Evolutionary conservation across 2,329 filamentous ascomycete species (phyloP).

Genomic region (Aspergillus piperis): DNA sequence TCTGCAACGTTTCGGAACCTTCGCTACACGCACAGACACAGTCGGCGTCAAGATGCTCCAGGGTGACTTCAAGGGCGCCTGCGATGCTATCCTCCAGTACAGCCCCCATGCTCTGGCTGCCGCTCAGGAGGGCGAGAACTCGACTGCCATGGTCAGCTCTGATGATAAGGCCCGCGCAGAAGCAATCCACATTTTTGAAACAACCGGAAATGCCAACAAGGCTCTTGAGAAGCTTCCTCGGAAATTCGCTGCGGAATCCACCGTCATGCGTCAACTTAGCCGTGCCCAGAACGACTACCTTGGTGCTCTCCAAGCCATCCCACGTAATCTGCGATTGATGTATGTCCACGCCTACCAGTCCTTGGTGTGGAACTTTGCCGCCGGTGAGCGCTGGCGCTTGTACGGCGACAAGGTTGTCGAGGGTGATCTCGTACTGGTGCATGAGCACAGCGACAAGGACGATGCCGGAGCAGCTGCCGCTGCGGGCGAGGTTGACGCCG

Average conservation of each 20-base stretch:
- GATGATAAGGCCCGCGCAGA: constrained; percentile 80
- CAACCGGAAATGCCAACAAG: constrained; percentile 57
- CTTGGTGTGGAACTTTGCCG: constrained; percentile 86
- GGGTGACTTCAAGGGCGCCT: constrained; percentile 76
- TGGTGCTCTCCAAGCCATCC: constrained; percentile 78
- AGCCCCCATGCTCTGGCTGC: constrained; percentile 63
- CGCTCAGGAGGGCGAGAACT: constrained; percentile 49
- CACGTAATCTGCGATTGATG: constrained; percentile 82
- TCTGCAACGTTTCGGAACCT: constrained; percentile 93
- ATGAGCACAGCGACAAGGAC: constrained; percentile 57
- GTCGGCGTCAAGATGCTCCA: constrained; percentile 82
- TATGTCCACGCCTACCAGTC: constrained; percentile 98
- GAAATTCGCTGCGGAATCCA: constrained; percentile 77
- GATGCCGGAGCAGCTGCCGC: constrained; percentile 26
- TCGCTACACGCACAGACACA: constrained; percentile 79
- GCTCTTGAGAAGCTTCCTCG: constrained; percentile 71
- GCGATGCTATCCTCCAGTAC: constrained; percentile 75
- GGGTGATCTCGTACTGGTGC: constrained; percentile 78
- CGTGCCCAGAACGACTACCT: constrained; percentile 66
- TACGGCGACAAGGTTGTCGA: constrained; percentile 74
- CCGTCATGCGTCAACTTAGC: constrained; percentile 75
- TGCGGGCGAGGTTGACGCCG: constrained; percentile 53
- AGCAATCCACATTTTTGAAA: constrained; percentile 74
- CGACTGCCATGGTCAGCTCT: constrained; percentile 56
- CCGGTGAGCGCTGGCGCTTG: constrained; percentile 75